phyloP scores from a whole-genome alignment of 306 rosid genomes.

The Acacia crassicarpa region DNA sequence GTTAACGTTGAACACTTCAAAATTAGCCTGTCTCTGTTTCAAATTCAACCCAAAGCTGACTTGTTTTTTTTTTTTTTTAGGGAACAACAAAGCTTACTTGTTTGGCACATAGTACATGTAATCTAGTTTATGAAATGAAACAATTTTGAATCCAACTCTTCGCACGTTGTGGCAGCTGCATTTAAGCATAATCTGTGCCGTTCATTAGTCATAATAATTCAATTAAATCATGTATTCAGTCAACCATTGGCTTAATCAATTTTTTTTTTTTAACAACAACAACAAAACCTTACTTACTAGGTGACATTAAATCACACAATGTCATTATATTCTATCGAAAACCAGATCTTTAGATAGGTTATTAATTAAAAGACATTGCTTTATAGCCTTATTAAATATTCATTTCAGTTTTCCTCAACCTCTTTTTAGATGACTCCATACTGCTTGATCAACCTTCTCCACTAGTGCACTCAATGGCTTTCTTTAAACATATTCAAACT shows the following conservation, averaged over 20 bases:
- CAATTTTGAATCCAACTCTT: not conserved
- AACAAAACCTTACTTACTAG: no score
- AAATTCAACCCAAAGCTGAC: not conserved
- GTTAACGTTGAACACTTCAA: not conserved
- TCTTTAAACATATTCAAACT: no score
- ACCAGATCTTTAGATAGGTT: no score
- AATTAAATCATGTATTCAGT: not conserved
- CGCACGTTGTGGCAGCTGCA: not conserved
- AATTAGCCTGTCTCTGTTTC: not conserved
- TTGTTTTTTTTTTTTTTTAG: not conserved
- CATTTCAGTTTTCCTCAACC: no score
- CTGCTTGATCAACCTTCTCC: no score
- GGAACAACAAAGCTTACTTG: not conserved
- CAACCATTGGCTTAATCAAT: not conserved
- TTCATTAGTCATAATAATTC: not conserved
- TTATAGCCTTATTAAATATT: no score
- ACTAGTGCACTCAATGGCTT: no score
- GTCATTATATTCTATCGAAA: no score
- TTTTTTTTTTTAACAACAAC: no score
- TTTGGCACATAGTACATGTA: not conserved
- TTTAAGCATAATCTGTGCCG: not conserved
- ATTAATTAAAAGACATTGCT: no score
- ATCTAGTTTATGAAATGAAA: not conserved
- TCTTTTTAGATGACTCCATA: no score
- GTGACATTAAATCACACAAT: no score